These are phyloP conservation scores for Sporothrix phasma DNA, from an alignment of 2,329 filamentous ascomycete genomes.

Conservation along the genomic window DNA sequence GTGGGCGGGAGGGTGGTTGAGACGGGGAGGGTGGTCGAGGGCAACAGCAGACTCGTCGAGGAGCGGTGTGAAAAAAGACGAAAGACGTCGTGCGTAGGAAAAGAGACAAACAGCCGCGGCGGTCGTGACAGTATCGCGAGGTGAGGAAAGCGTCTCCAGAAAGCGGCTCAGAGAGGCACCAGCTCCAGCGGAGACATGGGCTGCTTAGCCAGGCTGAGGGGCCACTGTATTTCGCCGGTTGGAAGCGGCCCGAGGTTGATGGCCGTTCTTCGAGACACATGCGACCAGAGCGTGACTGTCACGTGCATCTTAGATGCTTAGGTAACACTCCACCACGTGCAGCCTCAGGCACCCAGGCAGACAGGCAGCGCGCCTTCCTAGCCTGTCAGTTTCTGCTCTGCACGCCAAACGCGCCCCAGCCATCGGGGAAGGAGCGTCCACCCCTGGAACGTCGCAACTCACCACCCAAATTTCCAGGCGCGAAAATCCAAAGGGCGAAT, in stretches of 20 bases:
- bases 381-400: background rate
- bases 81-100: background rate
- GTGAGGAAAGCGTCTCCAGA: constrained; percentile 1
- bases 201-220: background rate
- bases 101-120: background rate
- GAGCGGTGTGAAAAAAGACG: background rate
- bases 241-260: constrained; percentile 31
- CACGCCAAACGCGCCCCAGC: constrained; percentile 7
- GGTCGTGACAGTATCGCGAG: background rate
- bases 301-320: background rate
- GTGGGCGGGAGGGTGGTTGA: background rate
- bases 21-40: background rate
- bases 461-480: constrained; percentile 1
- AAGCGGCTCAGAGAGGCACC: background rate
- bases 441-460: constrained; percentile 5
- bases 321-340: background rate
- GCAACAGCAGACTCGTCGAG: too few species aligned
- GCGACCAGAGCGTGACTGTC: background rate
- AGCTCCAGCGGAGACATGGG: background rate
- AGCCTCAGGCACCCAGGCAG: constrained; percentile 11
- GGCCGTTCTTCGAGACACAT: constrained; percentile 3
- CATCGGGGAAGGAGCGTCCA: background rate
- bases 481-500: background rate
- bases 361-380: background rate
- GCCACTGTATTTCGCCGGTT: constrained; percentile 24